A percentile compares a stretch with the other conserved stretches of the same genome.
These are phyloP conservation scores for Aureobasidium sp. DNA, from an alignment of 2,329 filamentous ascomycete species.

Conservation along the genomic window DNA sequence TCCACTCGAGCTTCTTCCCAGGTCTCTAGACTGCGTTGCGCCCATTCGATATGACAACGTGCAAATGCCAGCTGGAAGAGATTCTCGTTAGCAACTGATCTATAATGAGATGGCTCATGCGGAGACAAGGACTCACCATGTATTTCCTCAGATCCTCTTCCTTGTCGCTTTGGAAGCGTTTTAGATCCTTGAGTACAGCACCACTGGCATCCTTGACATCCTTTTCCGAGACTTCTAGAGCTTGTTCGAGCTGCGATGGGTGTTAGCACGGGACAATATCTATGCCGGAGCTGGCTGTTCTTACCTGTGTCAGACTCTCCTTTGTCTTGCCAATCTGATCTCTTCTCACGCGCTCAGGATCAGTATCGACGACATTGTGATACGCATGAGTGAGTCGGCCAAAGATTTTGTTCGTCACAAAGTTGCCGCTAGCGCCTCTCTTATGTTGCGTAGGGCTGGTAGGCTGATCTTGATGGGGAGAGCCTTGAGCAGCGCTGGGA, in stretches of 20 bases:
- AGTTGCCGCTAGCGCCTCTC: slow-evolving; percentile 71
- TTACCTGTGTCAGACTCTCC: slow-evolving; percentile 64
- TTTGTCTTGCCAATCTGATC: slow-evolving; percentile 94
- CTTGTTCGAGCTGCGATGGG: slow-evolving; percentile 68
- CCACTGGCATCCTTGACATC: slow-evolving; percentile 90
- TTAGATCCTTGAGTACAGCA: slow-evolving; percentile 81
- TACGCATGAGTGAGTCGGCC: slow-evolving; percentile 91
- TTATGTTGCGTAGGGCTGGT: slow-evolving; percentile 47
- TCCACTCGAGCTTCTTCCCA: slow-evolving; percentile 88
- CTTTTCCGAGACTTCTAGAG: slow-evolving; percentile 75
- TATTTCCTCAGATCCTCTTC: slow-evolving; percentile 89
- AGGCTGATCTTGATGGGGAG: slow-evolving; percentile 41
- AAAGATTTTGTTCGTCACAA: slow-evolving; percentile 88
- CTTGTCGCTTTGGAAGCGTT: slow-evolving; percentile 89
- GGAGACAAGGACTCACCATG: slow-evolving; percentile 62
- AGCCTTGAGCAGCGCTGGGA: slow-evolving; percentile 67
- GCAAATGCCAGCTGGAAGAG: slow-evolving; percentile 71
- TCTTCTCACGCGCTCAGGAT: slow-evolving; percentile 83
- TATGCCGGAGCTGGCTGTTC: slow-evolving; percentile 12
- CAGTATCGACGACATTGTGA: slow-evolving; percentile 90
- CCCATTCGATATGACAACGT: slow-evolving; percentile 89
- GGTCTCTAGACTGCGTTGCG: slow-evolving; percentile 78
- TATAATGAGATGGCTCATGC: too few relatives aligned
- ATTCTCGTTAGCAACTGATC: neutral
- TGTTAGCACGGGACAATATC: neutral